Evolutionary conservation across 768 basidiomycete species (phyloP).

Genomic region (Pulveroboletus sp.): DNA sequence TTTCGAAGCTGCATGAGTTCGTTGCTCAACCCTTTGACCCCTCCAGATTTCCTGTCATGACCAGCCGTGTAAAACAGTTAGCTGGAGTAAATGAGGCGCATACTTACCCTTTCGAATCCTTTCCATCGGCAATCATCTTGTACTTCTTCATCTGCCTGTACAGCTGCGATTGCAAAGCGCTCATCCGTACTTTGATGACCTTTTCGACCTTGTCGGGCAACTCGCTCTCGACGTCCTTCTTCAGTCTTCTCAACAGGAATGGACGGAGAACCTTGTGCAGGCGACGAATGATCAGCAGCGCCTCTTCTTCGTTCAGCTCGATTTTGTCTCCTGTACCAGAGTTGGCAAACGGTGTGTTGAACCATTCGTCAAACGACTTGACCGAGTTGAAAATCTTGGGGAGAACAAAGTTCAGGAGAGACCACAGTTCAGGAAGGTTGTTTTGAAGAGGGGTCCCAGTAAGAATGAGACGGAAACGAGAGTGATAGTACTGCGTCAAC

Average conservation of each 20-base stretch:
- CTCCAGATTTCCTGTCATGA: conserved; percentile 56
- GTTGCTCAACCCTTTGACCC: conserved; percentile 89
- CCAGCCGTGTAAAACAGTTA: conserved; percentile 3
- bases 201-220: conserved; percentile 97
- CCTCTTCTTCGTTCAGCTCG: conserved; percentile 99
- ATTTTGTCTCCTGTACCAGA: conserved; percentile 98
- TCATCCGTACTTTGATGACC: conserved; percentile 96
- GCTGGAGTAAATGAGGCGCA: not conserved
- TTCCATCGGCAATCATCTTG: conserved; percentile 92
- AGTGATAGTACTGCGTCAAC: conserved; percentile 88
- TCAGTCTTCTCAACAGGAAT: conserved; percentile 87
- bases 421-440: conserved; percentile 95
- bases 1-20: conserved; percentile 98
- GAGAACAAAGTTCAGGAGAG: conserved; percentile 90
- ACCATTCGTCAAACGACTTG: conserved; percentile 99
- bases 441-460: conserved; percentile 97
- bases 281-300: conserved; percentile 93
- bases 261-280: conserved; percentile 94
- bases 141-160: conserved; percentile 99
- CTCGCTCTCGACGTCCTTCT: conserved; percentile 96
- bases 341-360: conserved; percentile 98
- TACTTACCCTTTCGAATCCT: conserved; percentile 67
- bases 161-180: conserved; percentile 83
- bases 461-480: conserved; percentile 88
- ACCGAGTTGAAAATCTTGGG: conserved; percentile 98